Evolutionary conservation across 768 basidiomycete species (phyloP).

Genomic region (Kwoniella shandongensis): DNA sequence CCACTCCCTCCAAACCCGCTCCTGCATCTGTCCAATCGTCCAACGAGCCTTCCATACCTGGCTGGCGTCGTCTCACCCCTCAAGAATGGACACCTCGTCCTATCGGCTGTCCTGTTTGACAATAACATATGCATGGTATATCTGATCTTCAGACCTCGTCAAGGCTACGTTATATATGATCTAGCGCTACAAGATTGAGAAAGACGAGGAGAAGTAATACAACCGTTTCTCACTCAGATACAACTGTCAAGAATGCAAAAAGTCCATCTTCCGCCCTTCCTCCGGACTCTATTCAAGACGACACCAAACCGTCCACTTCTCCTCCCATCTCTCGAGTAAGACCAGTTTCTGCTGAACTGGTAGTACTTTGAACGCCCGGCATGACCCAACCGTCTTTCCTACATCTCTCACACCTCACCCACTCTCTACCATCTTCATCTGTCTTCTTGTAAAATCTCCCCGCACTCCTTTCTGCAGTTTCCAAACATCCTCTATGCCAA

Average conservation of each 20-base stretch:
- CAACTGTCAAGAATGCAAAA: too few relatives aligned
- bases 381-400: constrained; percentile 39
- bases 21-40: too few relatives aligned
- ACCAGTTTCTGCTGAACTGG: not conserved
- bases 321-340: not conserved
- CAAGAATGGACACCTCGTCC: constrained; percentile 14
- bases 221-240: too few relatives aligned
- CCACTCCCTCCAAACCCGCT: not conserved
- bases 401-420: constrained; percentile 37
- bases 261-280: not conserved
- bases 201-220: too few relatives aligned
- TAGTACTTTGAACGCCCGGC: not conserved
- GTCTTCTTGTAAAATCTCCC: constrained; percentile 10
- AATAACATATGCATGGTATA: constrained; percentile 6
- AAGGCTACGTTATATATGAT: too few relatives aligned
- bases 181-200: too few relatives aligned
- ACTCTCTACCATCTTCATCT: constrained; percentile 22
- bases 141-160: not conserved
- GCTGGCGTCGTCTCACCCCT: constrained; percentile 10
- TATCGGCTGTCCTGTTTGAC: constrained; percentile 8
- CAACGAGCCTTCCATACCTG: not conserved
- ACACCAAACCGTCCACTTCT: not conserved
- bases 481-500: constrained; percentile 37
- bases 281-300: too few relatives aligned
- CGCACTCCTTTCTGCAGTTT: constrained; percentile 18